Percentiles rank a stretch among this genome's conserved stretches.
These are phyloP conservation scores for Tulasnella sp. DNA, from an alignment of 768 basidiomycete genomes.

Conservation along the genomic window DNA sequence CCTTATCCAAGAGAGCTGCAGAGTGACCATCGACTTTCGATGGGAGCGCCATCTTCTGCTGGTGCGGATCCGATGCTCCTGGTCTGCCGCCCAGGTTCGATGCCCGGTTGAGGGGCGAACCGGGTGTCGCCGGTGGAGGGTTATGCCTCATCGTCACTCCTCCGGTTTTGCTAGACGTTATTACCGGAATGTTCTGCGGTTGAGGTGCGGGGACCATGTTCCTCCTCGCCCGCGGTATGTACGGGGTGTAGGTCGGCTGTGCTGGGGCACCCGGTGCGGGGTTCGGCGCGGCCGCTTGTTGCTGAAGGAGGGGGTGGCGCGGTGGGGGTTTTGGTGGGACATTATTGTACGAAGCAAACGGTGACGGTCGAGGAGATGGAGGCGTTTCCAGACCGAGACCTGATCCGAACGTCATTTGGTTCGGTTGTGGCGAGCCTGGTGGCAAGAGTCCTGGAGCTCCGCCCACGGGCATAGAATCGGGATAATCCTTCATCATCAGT, in stretches of 20 bases:
- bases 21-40: constrained; percentile 29
- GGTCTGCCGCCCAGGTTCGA: not conserved
- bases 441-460: constrained; percentile 18
- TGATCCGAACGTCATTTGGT: constrained; percentile 19
- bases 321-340: constrained; percentile 42
- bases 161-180: constrained; percentile 55
- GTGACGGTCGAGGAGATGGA: constrained; percentile 38
- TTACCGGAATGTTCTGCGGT: constrained; percentile 39
- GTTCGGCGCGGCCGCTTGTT: not conserved
- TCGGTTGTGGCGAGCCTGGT: constrained; percentile 13
- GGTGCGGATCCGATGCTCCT: not conserved
- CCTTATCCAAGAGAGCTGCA: constrained; percentile 78
- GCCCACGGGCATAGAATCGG: constrained; percentile 46
- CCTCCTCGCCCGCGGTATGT: constrained; percentile 58
- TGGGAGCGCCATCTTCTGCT: not conserved
- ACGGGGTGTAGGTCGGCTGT: constrained; percentile 80
- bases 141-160: constrained; percentile 51
- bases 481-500: constrained; percentile 95
- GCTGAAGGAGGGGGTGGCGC: constrained; percentile 45
- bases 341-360: constrained; percentile 39
- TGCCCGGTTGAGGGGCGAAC: not conserved
- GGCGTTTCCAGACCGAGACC: constrained; percentile 31
- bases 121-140: constrained; percentile 13
- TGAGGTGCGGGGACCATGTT: constrained; percentile 28
- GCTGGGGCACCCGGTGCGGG: constrained; percentile 37